Base-by-base conservation (phyloP, 2,329 filamentous ascomycete genomes). In the Cercospora nicotianae region DNA sequence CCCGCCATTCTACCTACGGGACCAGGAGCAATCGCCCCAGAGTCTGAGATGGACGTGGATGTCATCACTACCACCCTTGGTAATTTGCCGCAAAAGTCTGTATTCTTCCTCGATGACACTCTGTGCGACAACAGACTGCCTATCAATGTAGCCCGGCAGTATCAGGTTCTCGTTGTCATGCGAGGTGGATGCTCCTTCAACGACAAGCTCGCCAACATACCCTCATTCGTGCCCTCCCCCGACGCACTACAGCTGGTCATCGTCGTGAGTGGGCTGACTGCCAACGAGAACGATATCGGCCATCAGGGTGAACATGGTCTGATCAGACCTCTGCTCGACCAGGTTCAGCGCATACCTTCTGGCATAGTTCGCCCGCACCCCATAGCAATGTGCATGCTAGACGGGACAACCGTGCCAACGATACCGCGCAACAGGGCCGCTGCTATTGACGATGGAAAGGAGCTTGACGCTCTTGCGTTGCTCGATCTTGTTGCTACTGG, bases 161-260 rank as follows among this genome's bases (percentile, higher is more conserved):
- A 96, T 80, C 90, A 97, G 62, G 83, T 98, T 68, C 89, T 99
- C 67, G 87, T 97, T 60, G 84, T 98, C 74, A 89, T 87, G 30
- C 89, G 95, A 5, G 94, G 95, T 45, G 89, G 88, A 0, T 99
- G 95, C 81, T 90, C 87, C 26, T 98, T 98, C 79, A 90, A 87
- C 39, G 82, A 90, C 30, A 99, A 99, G 79, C 81, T 98, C 0
- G 84, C 86, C 62, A 94, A 92, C 72, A 93, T 98, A n/a, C 93
- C 94, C 0, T 87, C 87, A 9, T 94, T 90, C 77, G 84, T 88
- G 1, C 75, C 77, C 1, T 83, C 84, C 0, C 78, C 83, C 0
- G 77, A 79, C 10, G 45, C 59, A 8, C 82, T 98, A 18, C 91
- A 96, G 78, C 85, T 98, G 3, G 92, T 98, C 30, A 82, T 98